Evolutionary conservation across 2,329 filamentous ascomycete genomes (phyloP).

Genomic region (Mycosphaerella arachidis): DNA sequence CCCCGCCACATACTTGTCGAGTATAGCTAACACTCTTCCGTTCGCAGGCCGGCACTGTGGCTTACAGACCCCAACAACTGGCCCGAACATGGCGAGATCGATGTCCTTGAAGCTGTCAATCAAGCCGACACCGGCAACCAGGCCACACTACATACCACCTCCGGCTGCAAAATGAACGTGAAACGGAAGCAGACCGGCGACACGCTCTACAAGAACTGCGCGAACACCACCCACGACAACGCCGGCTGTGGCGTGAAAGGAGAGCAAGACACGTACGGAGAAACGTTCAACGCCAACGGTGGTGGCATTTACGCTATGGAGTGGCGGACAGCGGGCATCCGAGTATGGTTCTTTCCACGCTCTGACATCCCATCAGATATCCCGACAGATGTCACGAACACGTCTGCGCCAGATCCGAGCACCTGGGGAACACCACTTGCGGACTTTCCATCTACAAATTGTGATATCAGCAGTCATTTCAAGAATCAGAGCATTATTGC

Average conservation of each 20-base stretch:
- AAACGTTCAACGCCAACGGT: constrained; percentile 29
- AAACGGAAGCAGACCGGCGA: constrained; percentile 30
- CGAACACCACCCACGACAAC: constrained; percentile 24
- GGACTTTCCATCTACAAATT: constrained; percentile 52
- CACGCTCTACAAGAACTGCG: constrained; percentile 27
- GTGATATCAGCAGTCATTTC: constrained; percentile 36
- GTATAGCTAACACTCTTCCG: too few species aligned
- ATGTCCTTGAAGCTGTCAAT: constrained; percentile 35
- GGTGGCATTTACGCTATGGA: constrained; percentile 34
- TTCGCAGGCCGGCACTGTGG: constrained; percentile 34
- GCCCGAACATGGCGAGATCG: constrained; percentile 30
- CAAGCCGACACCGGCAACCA: constrained; percentile 24
- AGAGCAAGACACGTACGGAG: constrained; percentile 27
- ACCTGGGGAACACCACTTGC: constrained; percentile 59
- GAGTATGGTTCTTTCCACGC: constrained; percentile 33
- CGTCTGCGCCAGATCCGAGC: constrained; percentile 52
- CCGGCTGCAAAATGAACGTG: constrained; percentile 31
- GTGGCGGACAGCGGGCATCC: constrained; percentile 28
- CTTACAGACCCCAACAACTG: constrained; percentile 42
- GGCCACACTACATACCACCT: constrained; percentile 29
- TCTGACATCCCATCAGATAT: constrained; percentile 40
- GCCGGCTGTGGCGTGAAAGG: constrained; percentile 29
- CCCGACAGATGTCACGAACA: constrained; percentile 26
- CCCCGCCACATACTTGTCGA: too few species aligned
- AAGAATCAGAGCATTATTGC: constrained; percentile 35